phyloP scores from a whole-genome alignment of 1,284 basidiomycete genomes.

The Malassezia yamatoensis region DNA sequence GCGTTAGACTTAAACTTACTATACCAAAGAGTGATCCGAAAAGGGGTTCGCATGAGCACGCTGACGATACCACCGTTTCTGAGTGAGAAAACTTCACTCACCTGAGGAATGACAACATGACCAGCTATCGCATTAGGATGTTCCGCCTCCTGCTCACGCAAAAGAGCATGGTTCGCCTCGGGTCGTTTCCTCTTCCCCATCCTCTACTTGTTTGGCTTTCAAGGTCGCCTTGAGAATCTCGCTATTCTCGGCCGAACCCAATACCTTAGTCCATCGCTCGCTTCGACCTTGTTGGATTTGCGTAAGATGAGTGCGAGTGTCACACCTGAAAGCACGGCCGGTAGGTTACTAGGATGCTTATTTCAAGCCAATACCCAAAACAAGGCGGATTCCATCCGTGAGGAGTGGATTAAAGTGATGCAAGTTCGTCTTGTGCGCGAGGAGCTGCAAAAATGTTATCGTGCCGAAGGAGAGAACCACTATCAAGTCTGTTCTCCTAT shows the following conservation, averaged over 20 bases:
- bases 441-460: conserved; percentile 83
- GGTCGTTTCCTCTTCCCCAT: conserved; percentile 19
- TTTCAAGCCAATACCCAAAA: conserved; percentile 51
- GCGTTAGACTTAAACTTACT: conserved; percentile 50
- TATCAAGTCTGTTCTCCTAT: conserved; percentile 68
- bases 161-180: conserved; percentile 18
- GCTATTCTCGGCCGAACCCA: conserved; percentile 4
- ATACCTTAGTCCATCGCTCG: not conserved
- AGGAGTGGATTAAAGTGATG: conserved; percentile 91
- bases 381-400: conserved; percentile 70
- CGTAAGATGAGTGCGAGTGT: conserved; percentile 12
- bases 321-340: conserved; percentile 11
- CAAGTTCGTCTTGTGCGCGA: conserved; percentile 79
- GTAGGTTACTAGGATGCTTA: not conserved
- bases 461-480: conserved; percentile 66
- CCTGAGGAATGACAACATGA: conserved; percentile 25
- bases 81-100: not conserved
- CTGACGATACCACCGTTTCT: conserved; percentile 95
- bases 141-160: conserved; percentile 20
- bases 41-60: conserved; percentile 97
- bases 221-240: too few relatives aligned
- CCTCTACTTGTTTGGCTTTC: not conserved
- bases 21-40: conserved; percentile 83
- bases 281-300: too few relatives aligned
- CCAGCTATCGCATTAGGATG: conserved; percentile 33